These are phyloP conservation scores for Venturia effusa DNA, from an alignment of 2,329 filamentous ascomycete species.

Conservation along the genomic window DNA sequence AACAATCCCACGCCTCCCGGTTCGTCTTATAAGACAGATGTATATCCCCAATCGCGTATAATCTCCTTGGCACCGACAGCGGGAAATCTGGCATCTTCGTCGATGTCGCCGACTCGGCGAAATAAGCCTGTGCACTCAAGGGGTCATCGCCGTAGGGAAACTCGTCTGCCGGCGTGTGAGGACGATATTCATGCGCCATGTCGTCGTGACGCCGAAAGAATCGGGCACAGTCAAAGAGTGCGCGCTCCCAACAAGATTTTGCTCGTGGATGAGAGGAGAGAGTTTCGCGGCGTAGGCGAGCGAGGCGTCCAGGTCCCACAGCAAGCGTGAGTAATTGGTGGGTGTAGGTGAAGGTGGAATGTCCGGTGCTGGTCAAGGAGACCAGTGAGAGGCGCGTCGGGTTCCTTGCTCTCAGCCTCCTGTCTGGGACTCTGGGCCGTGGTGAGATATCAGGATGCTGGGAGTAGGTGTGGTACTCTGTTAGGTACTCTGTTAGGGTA, in stretches of 20 bases:
- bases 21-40: slow-evolving; percentile 37
- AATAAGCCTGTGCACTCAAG: slow-evolving; percentile 6
- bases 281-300: no score
- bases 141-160: slow-evolving; percentile 7
- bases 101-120: neutral
- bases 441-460: no score
- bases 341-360: neutral
- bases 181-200: neutral
- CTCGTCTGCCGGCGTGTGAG: neutral
- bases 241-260: neutral
- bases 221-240: neutral
- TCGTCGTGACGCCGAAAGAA: neutral
- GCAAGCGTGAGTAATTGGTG: neutral
- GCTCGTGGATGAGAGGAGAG: neutral
- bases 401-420: neutral
- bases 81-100: neutral
- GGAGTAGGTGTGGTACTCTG: no score
- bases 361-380: neutral
- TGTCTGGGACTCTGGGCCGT: neutral
- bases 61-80: slow-evolving; percentile 12
- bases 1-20: slow-evolving; percentile 31
- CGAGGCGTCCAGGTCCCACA: neutral
- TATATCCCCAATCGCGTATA: slow-evolving; percentile 37
- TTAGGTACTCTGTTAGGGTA: no score
- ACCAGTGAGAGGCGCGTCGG: no score